A percentile compares a stretch with the other conserved stretches of the same genome.
Conservation (phyloP, 495 filamentous ascomycete species). For the Penicillium nucicola region DNA sequence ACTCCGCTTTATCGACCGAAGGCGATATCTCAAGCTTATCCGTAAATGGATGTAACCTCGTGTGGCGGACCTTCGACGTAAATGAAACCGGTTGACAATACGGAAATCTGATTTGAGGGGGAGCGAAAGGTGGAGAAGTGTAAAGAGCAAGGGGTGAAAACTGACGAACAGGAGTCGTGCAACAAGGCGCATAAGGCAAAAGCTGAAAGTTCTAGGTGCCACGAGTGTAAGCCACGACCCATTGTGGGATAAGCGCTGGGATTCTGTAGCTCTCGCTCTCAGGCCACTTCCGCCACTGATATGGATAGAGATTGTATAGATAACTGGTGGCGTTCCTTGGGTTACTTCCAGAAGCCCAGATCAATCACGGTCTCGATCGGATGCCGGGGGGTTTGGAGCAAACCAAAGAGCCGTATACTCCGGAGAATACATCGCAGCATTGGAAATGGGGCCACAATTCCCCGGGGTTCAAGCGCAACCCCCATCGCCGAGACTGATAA, state of each 20-base stretch:
- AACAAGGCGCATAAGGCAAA: neutral
- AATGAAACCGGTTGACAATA: neutral
- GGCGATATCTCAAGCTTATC: conserved; percentile 6
- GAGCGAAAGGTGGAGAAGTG: neutral
- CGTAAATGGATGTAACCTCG: conserved; percentile 13
- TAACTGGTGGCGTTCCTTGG: conserved; percentile 11
- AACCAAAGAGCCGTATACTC: too few relatives aligned
- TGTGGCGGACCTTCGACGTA: neutral
- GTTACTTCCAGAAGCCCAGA: conserved; percentile 3
- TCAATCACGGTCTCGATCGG: neutral
- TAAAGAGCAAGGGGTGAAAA: neutral
- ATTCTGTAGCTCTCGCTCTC: neutral
- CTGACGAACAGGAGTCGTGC: neutral
- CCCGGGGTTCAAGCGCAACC: too few relatives aligned
- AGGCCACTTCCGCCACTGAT: neutral
- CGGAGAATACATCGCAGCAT: too few relatives aligned
- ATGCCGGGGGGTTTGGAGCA: too few relatives aligned
- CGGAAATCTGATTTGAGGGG: conserved; percentile 4
- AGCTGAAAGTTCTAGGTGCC: neutral
- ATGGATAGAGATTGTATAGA: neutral
- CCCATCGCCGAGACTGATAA: neutral
- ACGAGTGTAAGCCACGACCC: too few relatives aligned
- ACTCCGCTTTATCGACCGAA: conserved; percentile 15
- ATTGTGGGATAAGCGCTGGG: too few relatives aligned
- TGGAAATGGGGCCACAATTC: neutral